Percentiles rank a stretch among this genome's conserved stretches.
Conservation (phyloP, 2,329 filamentous ascomycete genomes). For the Fusarium pilosicola region DNA sequence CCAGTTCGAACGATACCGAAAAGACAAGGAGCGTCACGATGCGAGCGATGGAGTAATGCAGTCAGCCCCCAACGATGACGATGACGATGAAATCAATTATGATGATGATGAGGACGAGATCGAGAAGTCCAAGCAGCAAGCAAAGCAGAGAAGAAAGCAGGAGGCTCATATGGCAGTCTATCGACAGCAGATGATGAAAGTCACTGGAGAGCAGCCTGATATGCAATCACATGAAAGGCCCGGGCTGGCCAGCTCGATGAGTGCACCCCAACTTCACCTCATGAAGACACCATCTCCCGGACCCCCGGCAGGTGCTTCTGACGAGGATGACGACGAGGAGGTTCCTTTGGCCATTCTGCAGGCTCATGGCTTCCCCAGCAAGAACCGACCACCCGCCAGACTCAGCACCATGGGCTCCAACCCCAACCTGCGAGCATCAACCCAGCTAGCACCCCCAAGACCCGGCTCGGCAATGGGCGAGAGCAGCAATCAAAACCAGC, state of each 20-base stretch:
- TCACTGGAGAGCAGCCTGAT: constrained; percentile 74
- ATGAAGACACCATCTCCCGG: constrained; percentile 51
- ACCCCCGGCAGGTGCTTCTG: constrained; percentile 63
- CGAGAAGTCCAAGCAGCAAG: constrained; percentile 77
- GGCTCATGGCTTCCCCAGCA: constrained; percentile 87
- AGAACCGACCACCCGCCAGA: constrained; percentile 77
- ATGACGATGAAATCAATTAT: constrained; percentile 71
- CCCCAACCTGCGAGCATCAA: constrained; percentile 73
- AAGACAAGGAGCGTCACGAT: constrained; percentile 74
- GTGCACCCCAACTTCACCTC: constrained; percentile 67
- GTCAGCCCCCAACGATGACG: constrained; percentile 65
- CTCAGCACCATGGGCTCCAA: constrained; percentile 74
- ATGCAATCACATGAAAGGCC: constrained; percentile 59
- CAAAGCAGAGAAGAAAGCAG: constrained; percentile 84
- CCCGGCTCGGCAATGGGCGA: constrained; percentile 69
- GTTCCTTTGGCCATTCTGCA: constrained; percentile 86
- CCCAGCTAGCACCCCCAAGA: constrained; percentile 54
- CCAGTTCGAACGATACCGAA: constrained; percentile 83
- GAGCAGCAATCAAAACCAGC: constrained; percentile 41
- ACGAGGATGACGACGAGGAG: constrained; percentile 91
- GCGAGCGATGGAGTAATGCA: constrained; percentile 54
- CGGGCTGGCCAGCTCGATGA: constrained; percentile 66
- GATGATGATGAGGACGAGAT: constrained; percentile 82
- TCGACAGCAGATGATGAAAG: constrained; percentile 96
- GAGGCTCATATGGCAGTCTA: constrained; percentile 91